phyloP scores from a whole-genome alignment of 345 rosid species.

The Aquilaria yunnanensis region DNA sequence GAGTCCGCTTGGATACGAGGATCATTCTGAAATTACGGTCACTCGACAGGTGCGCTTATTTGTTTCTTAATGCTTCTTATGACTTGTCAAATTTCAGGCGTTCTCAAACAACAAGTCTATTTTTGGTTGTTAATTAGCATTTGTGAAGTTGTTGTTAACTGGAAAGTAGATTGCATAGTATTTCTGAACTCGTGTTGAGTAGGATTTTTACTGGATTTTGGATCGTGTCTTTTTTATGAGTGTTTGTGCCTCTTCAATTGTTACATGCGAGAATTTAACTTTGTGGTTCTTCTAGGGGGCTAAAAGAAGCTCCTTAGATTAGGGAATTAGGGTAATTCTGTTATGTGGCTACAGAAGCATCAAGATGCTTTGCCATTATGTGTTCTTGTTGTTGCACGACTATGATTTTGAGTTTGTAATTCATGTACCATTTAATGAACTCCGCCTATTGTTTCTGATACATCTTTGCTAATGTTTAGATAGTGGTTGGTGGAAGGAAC shows the following conservation, averaged over 20 bases:
- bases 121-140: too few relatives aligned
- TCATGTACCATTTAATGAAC: not conserved
- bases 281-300: too few relatives aligned
- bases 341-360: not conserved
- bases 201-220: too few relatives aligned
- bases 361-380: not conserved
- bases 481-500: constrained; percentile 88
- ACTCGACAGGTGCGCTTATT: constrained; percentile 64
- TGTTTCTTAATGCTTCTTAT: not conserved
- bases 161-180: too few relatives aligned
- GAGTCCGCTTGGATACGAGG: constrained; percentile 93
- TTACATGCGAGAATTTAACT: too few relatives aligned
- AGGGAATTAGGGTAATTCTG: not conserved
- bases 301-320: too few relatives aligned
- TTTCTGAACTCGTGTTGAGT: too few relatives aligned
- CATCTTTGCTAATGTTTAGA: constrained; percentile 39
- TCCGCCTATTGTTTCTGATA: not conserved
- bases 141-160: too few relatives aligned
- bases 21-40: constrained; percentile 76
- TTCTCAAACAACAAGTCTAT: not conserved
- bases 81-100: not conserved
- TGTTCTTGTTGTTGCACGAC: not conserved
- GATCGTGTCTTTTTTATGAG: too few relatives aligned
- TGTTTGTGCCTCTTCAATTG: too few relatives aligned
- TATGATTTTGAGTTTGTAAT: not conserved